These are phyloP conservation scores for Hymenoscyphus albidus DNA, from an alignment of 2,329 filamentous ascomycete genomes.

Conservation along the genomic window DNA sequence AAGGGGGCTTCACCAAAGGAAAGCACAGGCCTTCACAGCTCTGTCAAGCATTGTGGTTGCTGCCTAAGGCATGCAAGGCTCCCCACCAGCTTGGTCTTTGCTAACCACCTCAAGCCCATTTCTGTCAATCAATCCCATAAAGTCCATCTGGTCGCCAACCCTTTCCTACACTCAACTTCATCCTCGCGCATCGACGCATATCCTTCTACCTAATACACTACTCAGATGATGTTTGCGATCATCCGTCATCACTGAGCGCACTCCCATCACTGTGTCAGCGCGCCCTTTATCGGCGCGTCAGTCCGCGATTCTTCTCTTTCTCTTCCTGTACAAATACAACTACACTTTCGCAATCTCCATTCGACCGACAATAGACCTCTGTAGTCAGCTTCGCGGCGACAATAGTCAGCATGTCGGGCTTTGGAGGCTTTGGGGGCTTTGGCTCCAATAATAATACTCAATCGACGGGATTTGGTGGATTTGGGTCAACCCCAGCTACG, in stretches of 20 bases:
- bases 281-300: constrained; percentile 23
- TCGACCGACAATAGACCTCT: constrained; percentile 10
- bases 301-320: constrained; percentile 17
- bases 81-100: not conserved
- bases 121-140: constrained; percentile 1
- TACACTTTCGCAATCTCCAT: constrained; percentile 15
- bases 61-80: not conserved
- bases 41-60: not conserved
- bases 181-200: constrained; percentile 15
- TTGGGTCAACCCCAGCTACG: constrained; percentile 35
- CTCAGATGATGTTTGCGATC: constrained; percentile 31
- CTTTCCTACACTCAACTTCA: constrained; percentile 17
- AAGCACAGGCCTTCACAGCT: not conserved
- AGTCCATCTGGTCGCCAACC: constrained; percentile 17
- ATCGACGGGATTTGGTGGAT: constrained; percentile 55
- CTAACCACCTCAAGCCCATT: constrained; percentile 1
- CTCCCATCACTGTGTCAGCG: constrained; percentile 16
- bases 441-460: constrained; percentile 51
- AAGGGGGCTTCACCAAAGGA: not conserved
- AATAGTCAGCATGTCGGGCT: constrained; percentile 39
- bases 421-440: constrained; percentile 57
- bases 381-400: constrained; percentile 12
- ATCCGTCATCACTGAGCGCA: constrained; percentile 28
- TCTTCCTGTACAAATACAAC: constrained; percentile 16
- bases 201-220: constrained; percentile 26